A percentile compares a stretch with the other conserved stretches of the same genome.
phyloP scores from a whole-genome alignment of 108 stramenopile genomes.

The Cyclotella cryptica region DNA sequence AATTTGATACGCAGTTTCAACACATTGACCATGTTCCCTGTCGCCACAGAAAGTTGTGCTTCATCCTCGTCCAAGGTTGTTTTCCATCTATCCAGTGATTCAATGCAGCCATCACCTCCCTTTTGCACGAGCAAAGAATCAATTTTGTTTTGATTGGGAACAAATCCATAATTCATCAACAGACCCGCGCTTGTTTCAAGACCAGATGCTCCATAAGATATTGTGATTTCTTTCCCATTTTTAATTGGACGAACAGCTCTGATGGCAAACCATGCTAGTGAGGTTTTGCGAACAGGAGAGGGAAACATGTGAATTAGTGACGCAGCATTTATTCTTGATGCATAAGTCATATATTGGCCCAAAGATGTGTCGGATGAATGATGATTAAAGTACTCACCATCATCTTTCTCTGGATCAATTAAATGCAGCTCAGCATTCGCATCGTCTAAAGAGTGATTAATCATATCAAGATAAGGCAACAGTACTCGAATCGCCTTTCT shows the following conservation, averaged over 20 bases:
- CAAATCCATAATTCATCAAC: slow-evolving; percentile 76
- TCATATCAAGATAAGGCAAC: slow-evolving; percentile 73
- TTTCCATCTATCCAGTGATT: slow-evolving; percentile 61
- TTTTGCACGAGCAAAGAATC: slow-evolving; percentile 67
- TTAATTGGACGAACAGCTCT: slow-evolving; percentile 65
- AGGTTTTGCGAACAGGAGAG: too few species aligned
- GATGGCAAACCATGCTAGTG: slow-evolving; percentile 68
- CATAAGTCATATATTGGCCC: too few species aligned
- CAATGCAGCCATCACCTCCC: slow-evolving; percentile 67
- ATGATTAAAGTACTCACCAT: slow-evolving; percentile 18
- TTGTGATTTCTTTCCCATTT: slow-evolving; percentile 64
- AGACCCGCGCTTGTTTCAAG: slow-evolving; percentile 66
- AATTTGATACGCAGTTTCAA: slow-evolving; percentile 38
- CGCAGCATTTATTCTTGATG: too few species aligned
- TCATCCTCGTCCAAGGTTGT: slow-evolving; percentile 81
- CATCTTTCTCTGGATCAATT: slow-evolving; percentile 81
- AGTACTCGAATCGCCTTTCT: slow-evolving; percentile 60
- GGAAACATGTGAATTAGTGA: too few species aligned
- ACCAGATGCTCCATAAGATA: slow-evolving; percentile 67
- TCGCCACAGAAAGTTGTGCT: slow-evolving; percentile 33
- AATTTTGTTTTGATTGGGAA: slow-evolving; percentile 60
- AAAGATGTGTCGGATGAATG: too few species aligned
- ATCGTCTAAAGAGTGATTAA: slow-evolving; percentile 67
- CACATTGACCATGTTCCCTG: slow-evolving; percentile 33
- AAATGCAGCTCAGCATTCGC: slow-evolving; percentile 66